Evolutionary conservation across 176 grass and related monocot genomes (phyloP), one percentile per base, ranked within the genome.

Genomic region (Raddia distichophylla): DNA sequence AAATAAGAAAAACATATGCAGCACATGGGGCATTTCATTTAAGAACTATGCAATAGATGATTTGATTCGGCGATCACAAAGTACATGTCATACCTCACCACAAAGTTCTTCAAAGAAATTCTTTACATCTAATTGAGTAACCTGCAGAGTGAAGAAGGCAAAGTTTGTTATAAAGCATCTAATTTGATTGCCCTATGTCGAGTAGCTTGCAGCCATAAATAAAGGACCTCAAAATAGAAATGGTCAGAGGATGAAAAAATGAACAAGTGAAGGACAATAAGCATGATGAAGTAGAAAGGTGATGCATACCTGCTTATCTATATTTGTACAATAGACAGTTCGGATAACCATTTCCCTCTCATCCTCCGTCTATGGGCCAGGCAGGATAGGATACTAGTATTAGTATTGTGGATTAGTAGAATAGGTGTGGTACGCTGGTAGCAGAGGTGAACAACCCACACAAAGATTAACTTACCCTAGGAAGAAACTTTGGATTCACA

Each of bases 401-500:
- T 48, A 86, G 70, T 35, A 82, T 49, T 59, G 33, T 76, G 40
- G 34, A 78, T 64, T 73, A 70, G 54, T 40, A 50, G n/a, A 85
- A 57, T 35, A 77, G 1, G 46, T 69, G 50, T 46, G 37, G 14
- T 40, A 40, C 2, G 37, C 37, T 40, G 37, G 37, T 48, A 52
- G 35, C 3, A 76, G 33, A 52, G 32, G 67, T 81, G 8, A 76
- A 87, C 57, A 76, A 20, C 7, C 65, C 58, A 44, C 9, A 34
- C 15, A 69, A 69, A 58, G 51, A 51, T 15, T 55, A 50, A 65
- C 73, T 85, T 63, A 98, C 95, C 75, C 85, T 86, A 15, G 95
- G 95, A 85, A 98, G 95, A 74, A 94, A 98, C 60, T 94, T 98
- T 62, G 90, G 95, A 93, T 98, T 98, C 79, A 98, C 95, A 91